phyloP scores from a whole-genome alignment of 306 rosid species.

The Boehmeria nivea region DNA sequence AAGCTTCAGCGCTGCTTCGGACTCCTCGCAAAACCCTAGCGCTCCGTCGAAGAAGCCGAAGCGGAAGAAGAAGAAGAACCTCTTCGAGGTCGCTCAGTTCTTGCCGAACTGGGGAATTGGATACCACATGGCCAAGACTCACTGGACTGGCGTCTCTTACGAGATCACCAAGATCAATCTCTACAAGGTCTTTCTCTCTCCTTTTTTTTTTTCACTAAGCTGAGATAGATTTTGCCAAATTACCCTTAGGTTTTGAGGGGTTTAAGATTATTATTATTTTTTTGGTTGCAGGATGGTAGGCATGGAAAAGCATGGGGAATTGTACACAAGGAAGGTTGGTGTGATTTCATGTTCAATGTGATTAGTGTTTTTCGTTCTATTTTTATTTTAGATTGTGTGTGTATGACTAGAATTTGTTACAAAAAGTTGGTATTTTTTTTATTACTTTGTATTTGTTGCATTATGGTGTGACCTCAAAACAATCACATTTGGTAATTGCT shows the following conservation, averaged over 20 bases:
- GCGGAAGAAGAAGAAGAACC: conserved; percentile 84
- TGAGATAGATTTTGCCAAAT: background rate
- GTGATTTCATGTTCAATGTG: background rate
- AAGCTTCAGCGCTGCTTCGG: conserved; percentile 31
- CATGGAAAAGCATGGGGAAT: conserved; percentile 99
- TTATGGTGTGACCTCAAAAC: no score
- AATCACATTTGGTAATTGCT: no score
- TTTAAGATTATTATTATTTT: conserved; percentile 7
- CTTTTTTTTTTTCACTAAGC: background rate
- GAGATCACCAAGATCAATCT: conserved; percentile 89
- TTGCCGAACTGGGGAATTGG: conserved; percentile 92
- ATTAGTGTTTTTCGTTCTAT: background rate
- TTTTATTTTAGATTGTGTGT: background rate
- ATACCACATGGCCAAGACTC: conserved; percentile 82
- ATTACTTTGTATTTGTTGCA: background rate
- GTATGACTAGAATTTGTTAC: background rate
- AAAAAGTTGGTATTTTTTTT: background rate
- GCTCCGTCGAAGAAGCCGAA: conserved; percentile 39
- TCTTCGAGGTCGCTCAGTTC: conserved; percentile 87
- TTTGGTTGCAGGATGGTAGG: conserved; percentile 59
- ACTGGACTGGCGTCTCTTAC: conserved; percentile 79
- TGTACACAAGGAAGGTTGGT: conserved; percentile 72
- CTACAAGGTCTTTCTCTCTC: conserved; percentile 45
- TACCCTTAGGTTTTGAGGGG: conserved; percentile 7
- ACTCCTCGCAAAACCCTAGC: conserved; percentile 33